Base-by-base conservation (phyloP, 495 filamentous ascomycete species). In the Aspergillus biplanus region DNA sequence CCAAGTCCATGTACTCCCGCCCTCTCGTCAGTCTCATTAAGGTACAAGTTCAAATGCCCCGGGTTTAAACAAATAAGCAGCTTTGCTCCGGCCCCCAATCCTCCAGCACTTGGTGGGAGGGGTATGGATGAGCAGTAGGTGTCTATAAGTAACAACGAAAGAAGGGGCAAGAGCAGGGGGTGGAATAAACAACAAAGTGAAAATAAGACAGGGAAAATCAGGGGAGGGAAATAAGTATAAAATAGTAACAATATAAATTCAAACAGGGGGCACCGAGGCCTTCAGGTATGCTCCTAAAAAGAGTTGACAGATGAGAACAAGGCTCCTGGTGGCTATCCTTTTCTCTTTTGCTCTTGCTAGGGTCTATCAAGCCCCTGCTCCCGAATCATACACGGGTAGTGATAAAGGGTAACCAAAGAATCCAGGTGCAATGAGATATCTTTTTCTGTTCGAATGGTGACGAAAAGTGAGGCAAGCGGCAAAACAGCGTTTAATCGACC, bases 31-130 rank as follows among this genome's bases (percentile, higher is more conserved):
- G 46, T 63, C 63, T 69, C 61, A 65, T 65, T 65, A 63, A 58
- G 62, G 44, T 66, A 64, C 61, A 66, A 60, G 54, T 56, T 44
- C 16, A 39, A 39, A 57, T 18, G 52, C 49, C 63, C 63, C 67
- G 48, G 31, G 59, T 68, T 61, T 65, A 53, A 64, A 68, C 48
- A 68, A 55, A 50, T 59, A 65, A 69, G 56, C 55, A 33, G 56
- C 56, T 63, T 53, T 50, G 47, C 48, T 54, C 56, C 61, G 21
- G 46, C 47, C 62, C 64, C 49, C 66, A 61, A 52, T 61, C 69
- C 61, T 59, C 66, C 66, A 71, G 66, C 69, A 69, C 69, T 68
- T 71, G 69, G 69, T 71, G 55, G 63, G 68, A 56, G 35, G 60
- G 55, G 52, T 55, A n/a, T 44, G 52, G 57, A 54, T 55, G 61